Percentiles rank a stretch among this genome's conserved stretches.
Evolutionary conservation across 257 asterid species (phyloP).

Genomic region (Coffea eugenioides): DNA sequence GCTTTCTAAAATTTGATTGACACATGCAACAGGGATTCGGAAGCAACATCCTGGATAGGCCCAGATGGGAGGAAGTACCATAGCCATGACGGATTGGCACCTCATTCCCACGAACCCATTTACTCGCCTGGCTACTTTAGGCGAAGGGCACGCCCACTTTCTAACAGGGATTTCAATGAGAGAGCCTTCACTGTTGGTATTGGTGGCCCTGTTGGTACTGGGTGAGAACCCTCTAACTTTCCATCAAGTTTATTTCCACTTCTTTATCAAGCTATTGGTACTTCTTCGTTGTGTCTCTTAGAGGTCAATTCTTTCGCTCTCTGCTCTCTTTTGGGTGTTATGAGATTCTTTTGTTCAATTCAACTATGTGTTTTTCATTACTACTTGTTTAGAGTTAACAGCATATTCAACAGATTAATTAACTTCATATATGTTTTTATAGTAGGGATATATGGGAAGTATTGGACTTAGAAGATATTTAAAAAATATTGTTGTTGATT

Average conservation of each 20-base stretch:
- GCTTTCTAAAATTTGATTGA: neutral
- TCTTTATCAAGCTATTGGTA: neutral
- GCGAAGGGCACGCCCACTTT: slow-evolving; percentile 86
- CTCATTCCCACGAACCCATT: slow-evolving; percentile 86
- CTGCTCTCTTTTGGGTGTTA: neutral
- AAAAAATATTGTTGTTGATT: neutral
- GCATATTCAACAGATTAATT: neutral
- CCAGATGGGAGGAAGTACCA: slow-evolving; percentile 83
- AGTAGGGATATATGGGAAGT: neutral
- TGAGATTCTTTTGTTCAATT: neutral
- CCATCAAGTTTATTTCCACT: neutral
- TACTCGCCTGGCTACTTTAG: slow-evolving; percentile 88
- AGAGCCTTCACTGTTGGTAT: slow-evolving; percentile 96
- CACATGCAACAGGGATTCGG: slow-evolving; percentile 48
- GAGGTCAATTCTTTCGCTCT: neutral
- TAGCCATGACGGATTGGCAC: slow-evolving; percentile 96
- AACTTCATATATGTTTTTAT: neutral
- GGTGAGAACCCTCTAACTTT: slow-evolving; percentile 34
- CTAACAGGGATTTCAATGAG: slow-evolving; percentile 63
- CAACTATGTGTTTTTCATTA: neutral
- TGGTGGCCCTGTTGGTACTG: slow-evolving; percentile 99
- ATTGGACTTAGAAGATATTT: neutral
- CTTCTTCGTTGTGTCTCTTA: neutral
- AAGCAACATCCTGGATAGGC: slow-evolving; percentile 54
- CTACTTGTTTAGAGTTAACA: neutral